Conservation (phyloP, 352 stramenopile species). For the Blastocystis sp. region DNA sequence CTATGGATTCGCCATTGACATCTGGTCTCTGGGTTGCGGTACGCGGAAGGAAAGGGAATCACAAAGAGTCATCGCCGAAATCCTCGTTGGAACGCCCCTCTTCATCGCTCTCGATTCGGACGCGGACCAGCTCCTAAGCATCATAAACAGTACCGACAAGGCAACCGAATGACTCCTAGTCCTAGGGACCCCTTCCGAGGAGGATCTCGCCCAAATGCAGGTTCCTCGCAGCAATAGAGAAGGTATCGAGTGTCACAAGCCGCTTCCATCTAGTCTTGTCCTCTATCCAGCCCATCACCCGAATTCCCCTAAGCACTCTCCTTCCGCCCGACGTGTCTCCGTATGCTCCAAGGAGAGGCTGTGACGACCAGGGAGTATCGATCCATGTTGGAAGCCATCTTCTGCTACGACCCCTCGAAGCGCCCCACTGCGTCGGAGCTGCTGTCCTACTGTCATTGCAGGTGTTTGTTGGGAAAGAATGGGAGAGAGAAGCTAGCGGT, state of each 20-base stretch:
- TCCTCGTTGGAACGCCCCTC: constrained; percentile 33
- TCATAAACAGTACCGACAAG: constrained; percentile 28
- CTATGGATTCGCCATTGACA: constrained; percentile 40
- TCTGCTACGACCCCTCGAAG: constrained; percentile 52
- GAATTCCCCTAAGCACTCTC: constrained; percentile 22
- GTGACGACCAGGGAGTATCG: not conserved
- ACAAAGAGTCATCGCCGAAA: constrained; percentile 40
- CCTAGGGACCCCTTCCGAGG: constrained; percentile 31
- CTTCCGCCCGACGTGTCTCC: constrained; percentile 2
- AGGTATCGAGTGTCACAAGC: not conserved
- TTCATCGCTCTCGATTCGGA: constrained; percentile 56
- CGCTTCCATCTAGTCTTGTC: not conserved
- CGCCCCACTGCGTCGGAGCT: constrained; percentile 4
- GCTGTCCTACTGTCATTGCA: not conserved
- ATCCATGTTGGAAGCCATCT: constrained; percentile 7
- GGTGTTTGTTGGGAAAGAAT: not conserved
- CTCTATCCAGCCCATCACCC: not conserved
- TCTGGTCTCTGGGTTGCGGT: constrained; percentile 66
- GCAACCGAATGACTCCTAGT: not conserved
- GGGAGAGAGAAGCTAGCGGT: not conserved
- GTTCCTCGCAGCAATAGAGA: constrained; percentile 36
- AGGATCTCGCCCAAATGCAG: constrained; percentile 63
- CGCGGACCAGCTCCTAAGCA: constrained; percentile 55
- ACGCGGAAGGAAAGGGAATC: not conserved
- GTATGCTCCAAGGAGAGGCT: not conserved